Percentiles rank a stretch among this genome's conserved stretches.
Conservation (phyloP, 768 basidiomycete species). For the Boletus edulis region DNA sequence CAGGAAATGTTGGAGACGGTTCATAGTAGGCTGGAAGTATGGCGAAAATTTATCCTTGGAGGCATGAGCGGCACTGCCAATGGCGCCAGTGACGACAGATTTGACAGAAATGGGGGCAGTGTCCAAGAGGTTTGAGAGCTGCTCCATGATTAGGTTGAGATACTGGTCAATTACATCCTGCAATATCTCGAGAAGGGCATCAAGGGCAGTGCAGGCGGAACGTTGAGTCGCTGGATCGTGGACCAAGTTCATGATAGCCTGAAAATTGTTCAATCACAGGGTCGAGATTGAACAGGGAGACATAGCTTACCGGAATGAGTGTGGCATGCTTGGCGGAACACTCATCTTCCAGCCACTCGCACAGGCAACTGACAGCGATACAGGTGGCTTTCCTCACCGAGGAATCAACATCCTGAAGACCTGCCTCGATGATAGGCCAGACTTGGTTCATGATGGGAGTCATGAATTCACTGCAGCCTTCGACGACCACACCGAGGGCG, state of each 20-base stretch:
- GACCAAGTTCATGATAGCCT: constrained; percentile 91
- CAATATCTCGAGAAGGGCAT: constrained; percentile 92
- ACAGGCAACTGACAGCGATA: constrained; percentile 91
- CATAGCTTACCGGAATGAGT: constrained; percentile 73
- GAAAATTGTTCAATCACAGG: neutral
- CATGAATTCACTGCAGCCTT: constrained; percentile 98
- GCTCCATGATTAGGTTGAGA: constrained; percentile 92
- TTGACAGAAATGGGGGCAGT: constrained; percentile 86
- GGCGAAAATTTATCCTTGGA: constrained; percentile 88
- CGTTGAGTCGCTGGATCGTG: constrained; percentile 85
- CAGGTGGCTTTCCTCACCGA: constrained; percentile 95
- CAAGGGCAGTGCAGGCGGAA: constrained; percentile 94
- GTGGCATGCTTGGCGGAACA: constrained; percentile 78
- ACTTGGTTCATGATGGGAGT: constrained; percentile 87
- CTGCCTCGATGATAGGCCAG: constrained; percentile 92
- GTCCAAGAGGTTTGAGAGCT: constrained; percentile 82
- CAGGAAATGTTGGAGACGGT: constrained; percentile 85
- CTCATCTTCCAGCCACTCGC: constrained; percentile 96
- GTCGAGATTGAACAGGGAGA: neutral
- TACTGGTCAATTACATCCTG: constrained; percentile 90
- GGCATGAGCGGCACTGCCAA: constrained; percentile 97
- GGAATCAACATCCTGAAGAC: constrained; percentile 80
- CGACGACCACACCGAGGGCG: constrained; percentile 92
- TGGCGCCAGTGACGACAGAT: constrained; percentile 94
- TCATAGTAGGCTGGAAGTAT: constrained; percentile 93